phyloP scores from a whole-genome alignment of 192 early-diverging fungal genomes.

The Umbelopsis ramanniana region DNA sequence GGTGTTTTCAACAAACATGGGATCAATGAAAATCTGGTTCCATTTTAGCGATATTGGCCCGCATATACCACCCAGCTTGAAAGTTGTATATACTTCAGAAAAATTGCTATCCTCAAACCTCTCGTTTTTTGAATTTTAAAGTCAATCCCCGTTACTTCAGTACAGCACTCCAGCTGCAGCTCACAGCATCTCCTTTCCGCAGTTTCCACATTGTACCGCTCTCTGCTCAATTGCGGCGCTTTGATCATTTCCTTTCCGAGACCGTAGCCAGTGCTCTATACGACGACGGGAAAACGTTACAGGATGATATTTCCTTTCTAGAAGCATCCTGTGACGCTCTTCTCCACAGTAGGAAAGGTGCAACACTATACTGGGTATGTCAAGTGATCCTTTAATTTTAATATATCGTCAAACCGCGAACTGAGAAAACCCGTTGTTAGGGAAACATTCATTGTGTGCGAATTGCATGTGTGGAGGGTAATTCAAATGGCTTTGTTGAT shows the following conservation, averaged over 20 bases:
- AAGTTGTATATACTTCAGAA: no score
- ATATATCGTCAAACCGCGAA: not conserved
- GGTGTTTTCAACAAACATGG: not conserved
- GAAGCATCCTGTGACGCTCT: not conserved
- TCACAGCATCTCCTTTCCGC: no score
- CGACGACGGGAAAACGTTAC: no score
- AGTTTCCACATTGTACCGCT: no score
- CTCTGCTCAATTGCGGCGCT: no score
- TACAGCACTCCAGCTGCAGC: no score
- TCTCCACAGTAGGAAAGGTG: not conserved
- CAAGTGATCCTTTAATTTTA: not conserved
- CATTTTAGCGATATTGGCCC: not conserved
- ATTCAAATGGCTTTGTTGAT: not conserved
- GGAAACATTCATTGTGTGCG: not conserved
- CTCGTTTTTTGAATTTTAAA: no score
- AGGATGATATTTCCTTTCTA: not conserved
- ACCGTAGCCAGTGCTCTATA: no score
- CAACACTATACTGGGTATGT: not conserved
- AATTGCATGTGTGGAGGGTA: not conserved
- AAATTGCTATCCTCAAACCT: no score
- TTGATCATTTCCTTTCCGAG: no score
- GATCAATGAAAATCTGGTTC: not conserved
- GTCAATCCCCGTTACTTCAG: not conserved
- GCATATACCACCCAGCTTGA: no score
- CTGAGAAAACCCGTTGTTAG: not conserved